Percentiles rank a stretch among this genome's conserved stretches.
Conservation (phyloP, 2,329 filamentous ascomycete species). For the Pseudogymnoascus pannorum region DNA sequence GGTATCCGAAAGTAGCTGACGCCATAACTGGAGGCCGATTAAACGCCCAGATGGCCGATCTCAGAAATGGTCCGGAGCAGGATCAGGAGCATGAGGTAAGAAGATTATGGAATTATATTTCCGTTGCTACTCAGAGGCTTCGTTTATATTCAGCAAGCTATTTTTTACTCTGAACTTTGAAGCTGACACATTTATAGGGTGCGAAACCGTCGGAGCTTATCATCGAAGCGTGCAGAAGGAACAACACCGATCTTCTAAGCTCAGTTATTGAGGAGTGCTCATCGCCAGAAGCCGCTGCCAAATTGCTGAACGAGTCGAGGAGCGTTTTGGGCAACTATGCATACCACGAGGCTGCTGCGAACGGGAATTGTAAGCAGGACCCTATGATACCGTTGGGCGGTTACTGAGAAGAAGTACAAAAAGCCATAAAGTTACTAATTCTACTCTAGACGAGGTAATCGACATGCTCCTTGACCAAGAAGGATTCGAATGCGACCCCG, state of each 20-base stretch:
- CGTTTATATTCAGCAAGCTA: neutral
- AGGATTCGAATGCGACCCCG: constrained; percentile 76
- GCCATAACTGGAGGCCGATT: constrained; percentile 5
- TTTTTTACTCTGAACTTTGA: neutral
- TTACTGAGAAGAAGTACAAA: neutral
- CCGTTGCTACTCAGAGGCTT: neutral
- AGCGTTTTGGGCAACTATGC: constrained; percentile 83
- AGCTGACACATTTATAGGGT: constrained; percentile 48
- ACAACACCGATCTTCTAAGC: constrained; percentile 79
- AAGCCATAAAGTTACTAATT: neutral
- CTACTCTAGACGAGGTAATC: constrained; percentile 61
- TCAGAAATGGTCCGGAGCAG: constrained; percentile 20
- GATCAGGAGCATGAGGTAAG: constrained; percentile 25
- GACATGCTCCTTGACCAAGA: constrained; percentile 77
- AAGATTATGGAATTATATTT: neutral
- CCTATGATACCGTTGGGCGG: neutral
- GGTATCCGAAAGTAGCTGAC: constrained; percentile 6
- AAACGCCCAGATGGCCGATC: constrained; percentile 23
- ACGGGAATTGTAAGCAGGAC: constrained; percentile 67
- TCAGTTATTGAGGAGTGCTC: constrained; percentile 59
- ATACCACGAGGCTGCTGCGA: constrained; percentile 79
- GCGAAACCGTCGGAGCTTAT: constrained; percentile 79
- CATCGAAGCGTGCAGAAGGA: constrained; percentile 85
- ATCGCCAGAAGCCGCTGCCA: constrained; percentile 54
- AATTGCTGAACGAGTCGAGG: constrained; percentile 76